Percentiles rank a stretch among this genome's conserved stretches.
Evolutionary conservation across 2,329 filamentous ascomycete species (phyloP).

Genomic region (Orbilia javanica): DNA sequence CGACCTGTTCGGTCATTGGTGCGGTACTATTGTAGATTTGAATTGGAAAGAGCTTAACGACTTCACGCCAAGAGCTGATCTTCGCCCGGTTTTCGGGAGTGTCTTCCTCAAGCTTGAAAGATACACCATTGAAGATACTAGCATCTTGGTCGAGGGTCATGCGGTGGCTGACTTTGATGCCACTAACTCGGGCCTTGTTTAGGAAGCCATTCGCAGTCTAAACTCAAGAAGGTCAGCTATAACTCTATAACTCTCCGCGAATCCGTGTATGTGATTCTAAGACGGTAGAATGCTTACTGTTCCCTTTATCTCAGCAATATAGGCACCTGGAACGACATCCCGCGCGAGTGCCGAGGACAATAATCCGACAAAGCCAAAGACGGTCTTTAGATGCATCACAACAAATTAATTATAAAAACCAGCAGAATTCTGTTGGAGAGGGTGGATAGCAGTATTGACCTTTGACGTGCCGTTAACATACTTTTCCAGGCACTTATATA

Average conservation of each 20-base stretch:
- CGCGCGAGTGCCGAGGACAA: neutral
- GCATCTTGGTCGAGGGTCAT: conserved; percentile 47
- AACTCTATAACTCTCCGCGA: neutral
- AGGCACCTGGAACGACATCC: neutral
- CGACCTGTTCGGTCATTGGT: conserved; percentile 9
- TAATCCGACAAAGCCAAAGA: neutral
- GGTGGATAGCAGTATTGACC: conserved; percentile 27
- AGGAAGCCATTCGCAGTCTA: conserved; percentile 36
- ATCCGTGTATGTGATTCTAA: neutral
- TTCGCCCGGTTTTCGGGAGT: conserved; percentile 47
- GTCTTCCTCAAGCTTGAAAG: conserved; percentile 50
- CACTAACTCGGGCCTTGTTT: conserved; percentile 35
- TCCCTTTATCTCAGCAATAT: neutral
- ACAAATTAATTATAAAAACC: neutral
- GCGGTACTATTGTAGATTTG: conserved; percentile 31
- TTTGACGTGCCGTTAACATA: conserved; percentile 46
- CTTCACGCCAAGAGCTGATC: conserved; percentile 46
- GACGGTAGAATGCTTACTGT: neutral
- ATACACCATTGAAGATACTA: conserved; percentile 50
- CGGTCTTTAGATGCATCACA: neutral
- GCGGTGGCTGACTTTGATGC: conserved; percentile 44
- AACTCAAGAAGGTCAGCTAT: neutral
- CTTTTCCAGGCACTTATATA: neutral
- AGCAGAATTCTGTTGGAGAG: conserved; percentile 2
- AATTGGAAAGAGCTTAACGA: conserved; percentile 44